phyloP scores from a whole-genome alignment of 2,329 filamentous ascomycete genomes.

The Calonectria pseudoturangicola region DNA sequence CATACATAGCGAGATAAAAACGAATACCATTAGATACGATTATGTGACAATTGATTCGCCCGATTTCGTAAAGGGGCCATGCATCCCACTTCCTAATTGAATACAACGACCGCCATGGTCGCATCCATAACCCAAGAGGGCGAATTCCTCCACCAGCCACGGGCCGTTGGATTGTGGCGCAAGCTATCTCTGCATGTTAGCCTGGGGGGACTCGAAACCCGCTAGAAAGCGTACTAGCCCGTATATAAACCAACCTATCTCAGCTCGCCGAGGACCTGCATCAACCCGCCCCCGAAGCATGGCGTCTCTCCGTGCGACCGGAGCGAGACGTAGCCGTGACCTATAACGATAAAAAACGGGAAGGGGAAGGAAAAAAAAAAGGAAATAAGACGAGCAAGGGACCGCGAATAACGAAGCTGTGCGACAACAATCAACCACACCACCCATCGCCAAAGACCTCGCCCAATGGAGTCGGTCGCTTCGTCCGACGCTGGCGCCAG shows the following conservation, averaged over 20 bases:
- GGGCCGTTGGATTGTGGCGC: constrained; percentile 28
- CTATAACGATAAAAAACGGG: neutral
- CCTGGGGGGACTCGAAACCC: constrained; percentile 14
- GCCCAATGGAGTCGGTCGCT: constrained; percentile 54
- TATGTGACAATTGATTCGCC: neutral
- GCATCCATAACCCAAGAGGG: neutral
- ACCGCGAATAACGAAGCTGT: constrained; percentile 5
- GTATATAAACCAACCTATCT: constrained; percentile 30
- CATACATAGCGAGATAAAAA: neutral
- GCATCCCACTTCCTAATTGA: neutral
- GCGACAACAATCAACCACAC: neutral
- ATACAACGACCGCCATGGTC: neutral
- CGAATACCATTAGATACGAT: constrained; percentile 1
- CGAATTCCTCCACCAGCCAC: constrained; percentile 12
- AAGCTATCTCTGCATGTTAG: neutral
- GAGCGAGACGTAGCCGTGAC: constrained; percentile 32
- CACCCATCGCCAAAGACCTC: neutral
- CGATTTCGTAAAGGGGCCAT: neutral
- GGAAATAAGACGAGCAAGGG: neutral
- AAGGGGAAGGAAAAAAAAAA: neutral
- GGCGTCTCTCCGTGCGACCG: constrained; percentile 41
- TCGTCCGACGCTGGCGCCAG: constrained; percentile 52
- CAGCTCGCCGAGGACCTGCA: constrained; percentile 21
- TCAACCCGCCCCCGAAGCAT: constrained; percentile 36
- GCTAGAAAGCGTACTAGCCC: constrained; percentile 29